Percentiles rank a stretch among this genome's conserved stretches.
These are phyloP conservation scores for Crithidia bombi DNA, from an alignment of 208 protist genomes.

Conservation along the genomic window DNA sequence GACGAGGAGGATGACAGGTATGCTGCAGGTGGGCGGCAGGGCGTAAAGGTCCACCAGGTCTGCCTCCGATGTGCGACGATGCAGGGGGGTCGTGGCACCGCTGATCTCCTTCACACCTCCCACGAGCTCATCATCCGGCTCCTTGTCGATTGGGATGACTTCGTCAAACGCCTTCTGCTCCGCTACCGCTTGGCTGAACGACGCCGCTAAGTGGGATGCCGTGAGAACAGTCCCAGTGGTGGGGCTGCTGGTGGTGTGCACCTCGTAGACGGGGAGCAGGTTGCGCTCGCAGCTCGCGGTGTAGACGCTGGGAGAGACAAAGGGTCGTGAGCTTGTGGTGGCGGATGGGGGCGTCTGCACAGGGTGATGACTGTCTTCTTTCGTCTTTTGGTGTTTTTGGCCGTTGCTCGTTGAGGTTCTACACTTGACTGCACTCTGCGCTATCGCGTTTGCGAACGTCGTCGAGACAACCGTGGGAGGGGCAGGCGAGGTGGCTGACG, in stretches of 20 bases:
- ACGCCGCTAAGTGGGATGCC: neutral
- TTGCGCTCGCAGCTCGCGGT: neutral
- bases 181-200: neutral
- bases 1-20: slow-evolving; percentile 57
- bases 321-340: neutral
- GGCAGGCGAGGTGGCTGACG: neutral
- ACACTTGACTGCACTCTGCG: too few relatives aligned
- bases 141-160: slow-evolving; percentile 10
- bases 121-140: neutral
- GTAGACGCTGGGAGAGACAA: slow-evolving; percentile 3
- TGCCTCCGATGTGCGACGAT: slow-evolving; percentile 15
- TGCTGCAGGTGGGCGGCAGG: slow-evolving; percentile 57
- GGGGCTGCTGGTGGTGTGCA: neutral
- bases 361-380: too few relatives aligned
- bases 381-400: too few relatives aligned
- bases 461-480: neutral
- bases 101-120: neutral
- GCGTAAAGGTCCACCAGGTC: slow-evolving; percentile 60
- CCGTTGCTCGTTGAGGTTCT: neutral
- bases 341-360: too few relatives aligned
- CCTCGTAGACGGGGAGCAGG: neutral
- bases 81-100: neutral
- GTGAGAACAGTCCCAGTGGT: neutral
- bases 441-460: neutral
- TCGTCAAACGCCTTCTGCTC: slow-evolving; percentile 7